A percentile compares a stretch with the other conserved stretches of the same genome.
Evolutionary conservation across 2,329 filamentous ascomycete genomes (phyloP).

Genomic region (Calonectria multiphialidica): DNA sequence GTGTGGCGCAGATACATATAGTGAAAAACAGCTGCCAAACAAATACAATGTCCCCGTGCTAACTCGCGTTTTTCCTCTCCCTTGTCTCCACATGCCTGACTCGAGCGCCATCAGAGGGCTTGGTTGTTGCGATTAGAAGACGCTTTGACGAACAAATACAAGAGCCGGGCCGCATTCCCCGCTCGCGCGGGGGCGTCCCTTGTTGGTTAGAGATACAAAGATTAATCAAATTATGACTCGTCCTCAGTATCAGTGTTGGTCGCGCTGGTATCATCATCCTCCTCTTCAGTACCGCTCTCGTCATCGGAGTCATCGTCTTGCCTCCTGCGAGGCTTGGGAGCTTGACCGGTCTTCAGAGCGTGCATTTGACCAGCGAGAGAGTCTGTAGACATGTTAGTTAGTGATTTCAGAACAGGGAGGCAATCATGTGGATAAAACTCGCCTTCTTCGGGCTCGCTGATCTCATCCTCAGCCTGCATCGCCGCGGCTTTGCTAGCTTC

Average conservation of each 20-base stretch:
- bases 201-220: not conserved
- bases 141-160: slow-evolving; percentile 26
- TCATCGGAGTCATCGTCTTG: slow-evolving; percentile 75
- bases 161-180: not conserved
- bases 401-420: not conserved
- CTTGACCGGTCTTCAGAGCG: slow-evolving; percentile 79
- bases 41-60: slow-evolving; percentile 5
- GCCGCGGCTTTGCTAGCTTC: slow-evolving; percentile 87
- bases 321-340: slow-evolving; percentile 70
- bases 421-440: slow-evolving; percentile 50
- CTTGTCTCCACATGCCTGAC: slow-evolving; percentile 1
- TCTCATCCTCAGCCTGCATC: slow-evolving; percentile 90
- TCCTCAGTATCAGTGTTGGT: slow-evolving; percentile 78
- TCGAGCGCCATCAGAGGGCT: slow-evolving; percentile 3
- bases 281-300: slow-evolving; percentile 84
- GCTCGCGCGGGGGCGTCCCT: not conserved
- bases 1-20: slow-evolving; percentile 15
- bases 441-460: slow-evolving; percentile 98
- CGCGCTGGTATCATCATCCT: slow-evolving; percentile 74
- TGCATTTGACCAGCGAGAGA: slow-evolving; percentile 93
- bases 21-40: slow-evolving; percentile 10
- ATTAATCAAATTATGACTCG: slow-evolving; percentile 56
- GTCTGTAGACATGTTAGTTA: slow-evolving; percentile 65
- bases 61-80: slow-evolving; percentile 14
- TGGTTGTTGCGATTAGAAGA: slow-evolving; percentile 18